A percentile compares a stretch with the other conserved stretches of the same genome.
Conservation (phyloP, 2,329 filamentous ascomycete genomes). For the Colletotrichum sp. region DNA sequence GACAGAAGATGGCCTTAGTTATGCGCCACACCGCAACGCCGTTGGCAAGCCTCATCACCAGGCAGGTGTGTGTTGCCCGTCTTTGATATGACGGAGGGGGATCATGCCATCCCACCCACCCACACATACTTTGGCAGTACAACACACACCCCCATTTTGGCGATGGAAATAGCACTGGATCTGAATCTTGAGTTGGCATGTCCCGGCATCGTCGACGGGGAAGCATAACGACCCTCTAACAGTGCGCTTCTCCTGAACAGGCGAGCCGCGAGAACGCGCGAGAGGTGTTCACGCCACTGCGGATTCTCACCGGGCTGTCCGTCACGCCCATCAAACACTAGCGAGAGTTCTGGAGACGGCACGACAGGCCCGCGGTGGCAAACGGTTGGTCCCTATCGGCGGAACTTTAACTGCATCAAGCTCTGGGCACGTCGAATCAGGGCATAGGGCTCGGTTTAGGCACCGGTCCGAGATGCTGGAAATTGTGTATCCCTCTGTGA, state of each 20-base stretch:
- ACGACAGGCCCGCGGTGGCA: neutral
- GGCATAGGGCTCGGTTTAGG: neutral
- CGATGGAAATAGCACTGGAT: neutral
- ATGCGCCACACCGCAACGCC: constrained; percentile 8
- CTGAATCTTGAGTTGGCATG: neutral
- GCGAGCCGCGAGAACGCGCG: neutral
- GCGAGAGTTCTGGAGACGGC: neutral
- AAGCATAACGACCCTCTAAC: neutral
- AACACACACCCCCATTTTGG: neutral
- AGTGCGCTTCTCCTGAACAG: neutral
- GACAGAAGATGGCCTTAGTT: constrained; percentile 6
- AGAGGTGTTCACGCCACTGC: neutral
- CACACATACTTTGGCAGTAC: neutral
- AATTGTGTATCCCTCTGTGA: neutral
- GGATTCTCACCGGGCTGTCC: constrained; percentile 15
- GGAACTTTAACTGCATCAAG: constrained; percentile 7
- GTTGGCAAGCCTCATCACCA: neutral
- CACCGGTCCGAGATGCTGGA: neutral
- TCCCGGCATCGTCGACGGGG: neutral
- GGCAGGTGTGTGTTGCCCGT: neutral
- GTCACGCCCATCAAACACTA: neutral
- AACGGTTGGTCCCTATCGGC: neutral
- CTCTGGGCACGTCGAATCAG: neutral
- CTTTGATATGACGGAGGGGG: neutral
- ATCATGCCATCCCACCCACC: neutral